Evolutionary conservation across 306 rosid species (phyloP).

Genomic region (Dryas alaskensis): DNA sequence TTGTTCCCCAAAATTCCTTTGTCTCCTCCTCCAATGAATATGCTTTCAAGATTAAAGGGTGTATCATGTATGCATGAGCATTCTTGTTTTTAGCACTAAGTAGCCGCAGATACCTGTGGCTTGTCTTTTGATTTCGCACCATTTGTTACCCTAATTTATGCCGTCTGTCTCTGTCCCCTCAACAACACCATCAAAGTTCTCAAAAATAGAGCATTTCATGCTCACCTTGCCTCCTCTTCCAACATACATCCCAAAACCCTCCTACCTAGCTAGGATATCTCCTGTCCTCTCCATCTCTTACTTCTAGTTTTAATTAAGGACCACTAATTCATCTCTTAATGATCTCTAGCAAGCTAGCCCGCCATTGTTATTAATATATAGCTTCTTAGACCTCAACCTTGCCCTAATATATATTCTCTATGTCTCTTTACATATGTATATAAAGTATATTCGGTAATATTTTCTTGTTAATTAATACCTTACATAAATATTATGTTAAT

Average conservation of each 20-base stretch:
- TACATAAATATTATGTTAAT: no score
- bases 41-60: conserved; percentile 18
- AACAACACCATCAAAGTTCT: conserved; percentile 54
- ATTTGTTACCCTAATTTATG: conserved; percentile 39
- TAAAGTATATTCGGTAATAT: no score
- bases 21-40: conserved; percentile 26
- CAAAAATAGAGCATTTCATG: conserved; percentile 43
- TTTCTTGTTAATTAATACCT: no score
- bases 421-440: no score
- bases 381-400: no score
- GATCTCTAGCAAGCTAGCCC: no score
- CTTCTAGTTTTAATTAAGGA: neutral
- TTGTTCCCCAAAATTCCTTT: conserved; percentile 44
- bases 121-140: conserved; percentile 26
- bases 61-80: conserved; percentile 24
- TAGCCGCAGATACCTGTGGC: conserved; percentile 20
- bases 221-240: conserved; percentile 34
- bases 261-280: conserved; percentile 31
- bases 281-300: conserved; percentile 18
- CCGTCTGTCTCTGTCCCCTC: conserved; percentile 55
- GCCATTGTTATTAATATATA: no score
- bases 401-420: no score
- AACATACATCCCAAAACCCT: conserved; percentile 23
- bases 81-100: conserved; percentile 28
- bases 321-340: conserved; percentile 8